Percentiles rank a stretch among this genome's conserved stretches.
Evolutionary conservation across 106 monocot species (phyloP).

Genomic region (Vanilla planifolia): DNA sequence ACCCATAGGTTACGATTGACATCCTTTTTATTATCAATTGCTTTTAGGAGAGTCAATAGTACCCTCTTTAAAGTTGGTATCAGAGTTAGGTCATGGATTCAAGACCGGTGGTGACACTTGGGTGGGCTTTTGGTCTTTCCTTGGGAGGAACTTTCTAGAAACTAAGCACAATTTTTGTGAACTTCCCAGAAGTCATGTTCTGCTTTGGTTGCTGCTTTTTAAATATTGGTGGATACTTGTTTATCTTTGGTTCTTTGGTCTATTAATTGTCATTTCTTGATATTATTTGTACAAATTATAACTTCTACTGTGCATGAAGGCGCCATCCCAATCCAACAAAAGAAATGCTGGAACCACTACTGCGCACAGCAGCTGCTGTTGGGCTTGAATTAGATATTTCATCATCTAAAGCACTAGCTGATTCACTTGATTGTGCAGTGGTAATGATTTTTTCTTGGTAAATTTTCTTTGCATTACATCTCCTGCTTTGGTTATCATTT

Average conservation of each 20-base stretch:
- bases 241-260: background rate
- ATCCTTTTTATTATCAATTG: too few relatives aligned
- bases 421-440: slow-evolving; percentile 92
- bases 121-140: too few relatives aligned
- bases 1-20: too few relatives aligned
- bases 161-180: too few relatives aligned
- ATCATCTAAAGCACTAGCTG: slow-evolving; percentile 91
- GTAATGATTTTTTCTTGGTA: slow-evolving; percentile 34
- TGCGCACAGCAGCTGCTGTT: slow-evolving; percentile 79
- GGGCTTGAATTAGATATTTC: slow-evolving; percentile 84
- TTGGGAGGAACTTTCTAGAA: too few relatives aligned
- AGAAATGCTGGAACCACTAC: slow-evolving; percentile 95
- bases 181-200: too few relatives aligned
- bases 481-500: background rate
- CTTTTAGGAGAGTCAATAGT: too few relatives aligned
- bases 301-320: slow-evolving; percentile 30
- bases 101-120: too few relatives aligned
- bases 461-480: background rate
- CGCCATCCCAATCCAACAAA: slow-evolving; percentile 96
- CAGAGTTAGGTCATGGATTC: too few relatives aligned
- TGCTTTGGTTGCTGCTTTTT: background rate
- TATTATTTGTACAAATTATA: background rate
- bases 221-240: background rate
- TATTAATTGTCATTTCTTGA: background rate
- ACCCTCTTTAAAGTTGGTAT: too few relatives aligned